Conservation (phyloP, 768 basidiomycete genomes). For the Hortiboletus flavorubellus region DNA sequence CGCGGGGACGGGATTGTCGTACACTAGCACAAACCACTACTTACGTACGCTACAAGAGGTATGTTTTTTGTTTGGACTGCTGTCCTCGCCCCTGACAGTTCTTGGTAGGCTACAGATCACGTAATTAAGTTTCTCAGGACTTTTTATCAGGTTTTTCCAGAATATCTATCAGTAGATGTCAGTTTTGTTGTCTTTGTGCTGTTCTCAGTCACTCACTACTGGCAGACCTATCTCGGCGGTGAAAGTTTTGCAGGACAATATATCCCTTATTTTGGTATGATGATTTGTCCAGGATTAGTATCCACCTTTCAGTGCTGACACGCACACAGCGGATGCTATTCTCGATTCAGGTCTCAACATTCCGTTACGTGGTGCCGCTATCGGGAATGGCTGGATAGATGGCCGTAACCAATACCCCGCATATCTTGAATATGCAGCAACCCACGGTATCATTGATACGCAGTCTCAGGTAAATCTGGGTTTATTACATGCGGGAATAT, state of each 20-base stretch:
- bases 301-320: conserved; percentile 1
- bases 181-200: conserved; percentile 30
- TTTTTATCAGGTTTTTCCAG: conserved; percentile 90
- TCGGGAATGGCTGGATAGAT: conserved; percentile 99
- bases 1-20: conserved; percentile 92
- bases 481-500: not conserved
- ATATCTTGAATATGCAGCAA: conserved; percentile 82
- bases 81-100: conserved; percentile 1
- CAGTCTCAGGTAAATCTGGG: conserved; percentile 55
- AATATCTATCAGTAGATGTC: conserved; percentile 79
- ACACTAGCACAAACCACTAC: conserved; percentile 80
- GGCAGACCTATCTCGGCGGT: conserved; percentile 90
- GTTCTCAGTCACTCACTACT: conserved; percentile 7
- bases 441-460: conserved; percentile 72
- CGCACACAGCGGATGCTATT: conserved; percentile 65
- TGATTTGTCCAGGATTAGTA: not conserved
- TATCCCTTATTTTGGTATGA: conserved; percentile 89
- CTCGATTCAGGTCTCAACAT: conserved; percentile 57
- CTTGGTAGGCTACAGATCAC: conserved; percentile 64
- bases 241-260: conserved; percentile 98
- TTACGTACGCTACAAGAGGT: conserved; percentile 77
- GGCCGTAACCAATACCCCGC: conserved; percentile 83
- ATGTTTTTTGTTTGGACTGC: conserved; percentile 14
- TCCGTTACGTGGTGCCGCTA: conserved; percentile 76
- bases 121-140: conserved; percentile 81